These are phyloP conservation scores for Annulohypoxylon truncatum DNA, from an alignment of 2,329 filamentous ascomycete genomes.

Conservation along the genomic window DNA sequence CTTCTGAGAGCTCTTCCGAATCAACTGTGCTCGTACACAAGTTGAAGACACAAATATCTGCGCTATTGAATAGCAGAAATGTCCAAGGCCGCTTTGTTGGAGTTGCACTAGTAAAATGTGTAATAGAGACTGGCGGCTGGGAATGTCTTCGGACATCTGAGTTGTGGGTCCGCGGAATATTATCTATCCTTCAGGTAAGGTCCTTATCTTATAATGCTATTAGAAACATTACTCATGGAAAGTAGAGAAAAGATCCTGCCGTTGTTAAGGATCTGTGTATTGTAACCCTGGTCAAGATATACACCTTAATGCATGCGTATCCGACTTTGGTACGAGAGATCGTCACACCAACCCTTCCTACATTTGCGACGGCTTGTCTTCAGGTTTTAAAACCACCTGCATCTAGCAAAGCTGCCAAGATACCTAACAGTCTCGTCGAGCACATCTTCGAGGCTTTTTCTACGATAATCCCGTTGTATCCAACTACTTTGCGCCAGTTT, in stretches of 20 bases:
- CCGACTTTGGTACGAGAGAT: conserved; percentile 88
- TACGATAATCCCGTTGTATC: conserved; percentile 80
- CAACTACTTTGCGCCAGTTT: conserved; percentile 84
- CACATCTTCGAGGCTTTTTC: conserved; percentile 77
- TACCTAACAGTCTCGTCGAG: conserved; percentile 67
- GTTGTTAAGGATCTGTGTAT: conserved; percentile 81
- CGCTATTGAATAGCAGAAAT: conserved; percentile 81
- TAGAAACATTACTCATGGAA: conserved; percentile 6
- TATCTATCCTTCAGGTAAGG: conserved; percentile 77
- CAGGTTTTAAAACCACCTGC: conserved; percentile 67
- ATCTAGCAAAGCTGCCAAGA: conserved; percentile 54
- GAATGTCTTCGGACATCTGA: conserved; percentile 79
- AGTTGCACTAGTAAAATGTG: conserved; percentile 81
- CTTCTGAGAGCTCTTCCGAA: conserved; percentile 72
- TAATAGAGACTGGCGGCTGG: conserved; percentile 86
- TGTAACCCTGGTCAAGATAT: conserved; percentile 84
- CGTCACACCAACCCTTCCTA: conserved; percentile 81
- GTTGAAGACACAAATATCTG: conserved; percentile 80
- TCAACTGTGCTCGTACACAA: conserved; percentile 80
- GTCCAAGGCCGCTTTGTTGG: conserved; percentile 81
- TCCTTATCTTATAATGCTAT: not conserved
- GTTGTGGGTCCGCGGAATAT: conserved; percentile 80
- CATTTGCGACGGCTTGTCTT: conserved; percentile 79
- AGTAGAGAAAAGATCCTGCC: conserved; percentile 79
- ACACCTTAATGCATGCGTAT: conserved; percentile 82